Conservation (phyloP, 441 rosid genomes). For the Cnidoscolus chayamansa region DNA sequence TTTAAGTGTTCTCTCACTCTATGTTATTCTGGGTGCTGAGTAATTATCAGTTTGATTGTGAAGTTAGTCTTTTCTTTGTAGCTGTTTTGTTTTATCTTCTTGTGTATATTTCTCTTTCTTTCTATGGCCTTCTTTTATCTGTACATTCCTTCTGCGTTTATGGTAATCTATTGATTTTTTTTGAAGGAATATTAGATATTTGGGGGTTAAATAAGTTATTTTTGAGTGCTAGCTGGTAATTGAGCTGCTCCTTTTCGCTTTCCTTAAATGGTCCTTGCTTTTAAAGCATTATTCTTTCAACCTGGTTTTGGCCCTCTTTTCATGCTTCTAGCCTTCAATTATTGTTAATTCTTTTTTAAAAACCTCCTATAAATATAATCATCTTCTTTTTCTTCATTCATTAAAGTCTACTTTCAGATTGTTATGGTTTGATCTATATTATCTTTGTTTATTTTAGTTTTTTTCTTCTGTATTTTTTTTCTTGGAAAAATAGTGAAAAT, state of each 20-base stretch:
- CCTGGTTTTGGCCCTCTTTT: not conserved
- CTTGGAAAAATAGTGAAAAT: not conserved
- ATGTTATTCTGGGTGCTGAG: not conserved
- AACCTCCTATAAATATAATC: too few species aligned
- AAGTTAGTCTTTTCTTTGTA: not conserved
- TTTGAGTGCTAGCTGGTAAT: not conserved
- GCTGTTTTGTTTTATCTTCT: too few species aligned
- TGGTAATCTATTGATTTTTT: not conserved
- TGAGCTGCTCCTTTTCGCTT: not conserved
- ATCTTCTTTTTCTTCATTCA: not conserved
- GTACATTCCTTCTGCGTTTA: not conserved
- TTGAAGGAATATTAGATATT: not conserved
- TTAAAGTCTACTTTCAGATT: not conserved
- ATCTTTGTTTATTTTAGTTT: not conserved
- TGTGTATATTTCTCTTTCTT: not conserved
- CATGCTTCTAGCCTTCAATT: not conserved
- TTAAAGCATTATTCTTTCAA: not conserved
- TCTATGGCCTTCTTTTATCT: not conserved
- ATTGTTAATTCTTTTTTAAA: not conserved
- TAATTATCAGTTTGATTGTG: not conserved
- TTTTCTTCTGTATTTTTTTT: not conserved
- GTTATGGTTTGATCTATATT: conserved; percentile 8
- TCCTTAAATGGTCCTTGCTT: not conserved
- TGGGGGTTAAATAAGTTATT: not conserved
- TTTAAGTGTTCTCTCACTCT: not conserved